A percentile compares a stretch with the other conserved stretches of the same genome.
Evolutionary conservation across 345 rosid genomes (phyloP).

Genomic region (Citrus sinensis): DVS_A1.0 CM039162.1:12194501-12195000

Average conservation of each 20-base stretch:
- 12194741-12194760: neutral
- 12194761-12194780: neutral
- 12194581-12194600: neutral
- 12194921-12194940: conserved; percentile 15
- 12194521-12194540: neutral
- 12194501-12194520: neutral
- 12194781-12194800: neutral
- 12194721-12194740: conserved; percentile 10
- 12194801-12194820: conserved; percentile 11
- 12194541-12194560: neutral
- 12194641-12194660: neutral
- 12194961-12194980: conserved; percentile 19
- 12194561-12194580: neutral
- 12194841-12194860: neutral
- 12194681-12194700: neutral
- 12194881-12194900: conserved; percentile 9
- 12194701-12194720: neutral
- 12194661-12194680: neutral
- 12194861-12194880: neutral
- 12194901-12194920: conserved; percentile 8
- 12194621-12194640: neutral
- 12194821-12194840: neutral
- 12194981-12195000: conserved; percentile 98
- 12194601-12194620: neutral
- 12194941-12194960: neutral